These are phyloP conservation scores for Aspergillus carlsbadensis DNA, from an alignment of 495 filamentous ascomycete species.

Conservation along the genomic window DNA sequence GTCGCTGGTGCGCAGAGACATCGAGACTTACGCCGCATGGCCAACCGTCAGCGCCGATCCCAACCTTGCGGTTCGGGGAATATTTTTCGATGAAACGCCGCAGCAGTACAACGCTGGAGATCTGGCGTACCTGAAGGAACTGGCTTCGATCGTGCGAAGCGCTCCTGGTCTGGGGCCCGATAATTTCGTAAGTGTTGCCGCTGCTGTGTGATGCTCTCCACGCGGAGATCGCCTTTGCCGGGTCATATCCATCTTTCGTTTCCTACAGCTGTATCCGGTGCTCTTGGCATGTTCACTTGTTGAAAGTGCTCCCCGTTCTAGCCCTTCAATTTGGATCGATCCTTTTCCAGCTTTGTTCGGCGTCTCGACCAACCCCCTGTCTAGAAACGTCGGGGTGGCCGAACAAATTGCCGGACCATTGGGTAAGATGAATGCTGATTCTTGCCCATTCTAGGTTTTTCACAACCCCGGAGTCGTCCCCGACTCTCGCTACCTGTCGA, in stretches of 20 bases:
- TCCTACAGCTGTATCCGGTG: background rate
- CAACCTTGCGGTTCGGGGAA: conserved; percentile 41
- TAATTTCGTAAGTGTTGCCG: conserved; percentile 36
- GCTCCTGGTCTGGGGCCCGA: conserved; percentile 35
- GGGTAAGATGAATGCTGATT: conserved; percentile 20
- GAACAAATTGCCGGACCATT: background rate
- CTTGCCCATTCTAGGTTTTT: conserved; percentile 35
- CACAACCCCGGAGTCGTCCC: conserved; percentile 50
- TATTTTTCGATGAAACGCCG: conserved; percentile 51
- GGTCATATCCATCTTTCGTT: background rate
- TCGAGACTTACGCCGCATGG: conserved; percentile 50
- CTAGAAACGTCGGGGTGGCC: conserved; percentile 15
- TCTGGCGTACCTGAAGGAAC: conserved; percentile 36
- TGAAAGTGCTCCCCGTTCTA: background rate
- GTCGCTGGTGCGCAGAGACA: conserved; percentile 39
- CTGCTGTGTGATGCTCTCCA: conserved; percentile 11
- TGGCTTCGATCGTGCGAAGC: conserved; percentile 36
- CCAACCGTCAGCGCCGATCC: conserved; percentile 32
- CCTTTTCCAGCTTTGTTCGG: background rate
- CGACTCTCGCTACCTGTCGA: conserved; percentile 41
- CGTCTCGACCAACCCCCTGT: background rate
- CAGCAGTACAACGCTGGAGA: conserved; percentile 36
- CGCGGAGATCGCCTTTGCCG: conserved; percentile 4
- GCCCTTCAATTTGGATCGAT: conserved; percentile 7
- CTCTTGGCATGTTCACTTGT: background rate